A percentile compares a stretch with the other conserved stretches of the same genome.
phyloP scores from a whole-genome alignment of 225 moss, liverwort and hornwort species.

The Asterella californica region DNA sequence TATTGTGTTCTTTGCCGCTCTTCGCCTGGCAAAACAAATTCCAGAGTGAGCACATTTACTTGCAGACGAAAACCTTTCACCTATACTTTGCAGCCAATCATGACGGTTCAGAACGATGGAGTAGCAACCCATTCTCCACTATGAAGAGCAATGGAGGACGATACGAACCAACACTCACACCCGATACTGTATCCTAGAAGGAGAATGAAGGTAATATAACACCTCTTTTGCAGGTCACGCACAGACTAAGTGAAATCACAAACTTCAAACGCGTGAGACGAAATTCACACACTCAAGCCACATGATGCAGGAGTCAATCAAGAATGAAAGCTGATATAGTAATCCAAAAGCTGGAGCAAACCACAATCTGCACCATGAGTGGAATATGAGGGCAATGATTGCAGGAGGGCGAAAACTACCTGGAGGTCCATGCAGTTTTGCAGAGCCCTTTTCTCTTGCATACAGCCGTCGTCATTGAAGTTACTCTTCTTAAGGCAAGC shows the following conservation, averaged over 20 bases:
- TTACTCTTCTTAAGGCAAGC: slow-evolving; percentile 85
- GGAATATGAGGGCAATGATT: background rate
- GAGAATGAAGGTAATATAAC: background rate
- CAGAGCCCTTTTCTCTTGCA: slow-evolving; percentile 62
- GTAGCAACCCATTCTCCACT: no score
- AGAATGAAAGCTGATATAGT: background rate
- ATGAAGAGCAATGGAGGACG: no score
- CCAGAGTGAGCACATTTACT: background rate
- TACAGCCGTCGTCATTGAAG: slow-evolving; percentile 82
- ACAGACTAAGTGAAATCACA: background rate
- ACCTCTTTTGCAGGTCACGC: background rate
- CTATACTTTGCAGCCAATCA: background rate
- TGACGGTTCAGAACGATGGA: background rate
- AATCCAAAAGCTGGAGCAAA: background rate
- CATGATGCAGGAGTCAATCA: background rate
- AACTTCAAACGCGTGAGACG: background rate
- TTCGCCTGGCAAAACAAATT: slow-evolving; percentile 54
- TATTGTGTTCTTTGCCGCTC: slow-evolving; percentile 75
- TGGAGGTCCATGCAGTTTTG: slow-evolving; percentile 92
- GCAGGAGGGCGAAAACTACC: slow-evolving; percentile 26
- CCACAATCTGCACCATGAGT: background rate
- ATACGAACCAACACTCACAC: background rate
- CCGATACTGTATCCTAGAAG: background rate
- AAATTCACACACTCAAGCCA: background rate
- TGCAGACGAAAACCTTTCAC: background rate